Evolutionary conservation across 2,329 filamentous ascomycete species (phyloP).

Genomic region (Xylaria sp.): DNA sequence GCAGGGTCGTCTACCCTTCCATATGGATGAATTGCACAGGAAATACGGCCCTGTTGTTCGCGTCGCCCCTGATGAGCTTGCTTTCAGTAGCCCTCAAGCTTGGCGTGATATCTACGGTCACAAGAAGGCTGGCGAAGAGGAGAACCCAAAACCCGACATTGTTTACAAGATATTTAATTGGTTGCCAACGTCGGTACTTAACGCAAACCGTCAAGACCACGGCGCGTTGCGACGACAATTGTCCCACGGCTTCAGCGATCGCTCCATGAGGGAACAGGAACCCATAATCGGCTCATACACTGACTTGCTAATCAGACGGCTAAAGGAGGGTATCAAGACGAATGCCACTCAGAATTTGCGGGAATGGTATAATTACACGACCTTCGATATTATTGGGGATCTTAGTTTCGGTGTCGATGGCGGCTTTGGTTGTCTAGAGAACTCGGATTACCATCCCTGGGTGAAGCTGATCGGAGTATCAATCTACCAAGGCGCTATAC

Average conservation of each 20-base stretch:
- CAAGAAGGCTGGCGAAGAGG: slow-evolving; percentile 41
- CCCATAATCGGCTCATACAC: slow-evolving; percentile 52
- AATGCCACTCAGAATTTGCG: slow-evolving; percentile 44
- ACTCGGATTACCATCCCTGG: slow-evolving; percentile 50
- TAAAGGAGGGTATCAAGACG: slow-evolving; percentile 34
- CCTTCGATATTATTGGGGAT: slow-evolving; percentile 58
- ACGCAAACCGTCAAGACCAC: slow-evolving; percentile 48
- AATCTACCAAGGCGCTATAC: slow-evolving; percentile 36
- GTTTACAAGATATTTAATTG: slow-evolving; percentile 42
- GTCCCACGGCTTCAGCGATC: slow-evolving; percentile 53
- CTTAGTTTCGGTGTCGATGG: slow-evolving; percentile 55
- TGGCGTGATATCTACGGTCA: slow-evolving; percentile 56
- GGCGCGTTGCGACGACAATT: slow-evolving; percentile 48
- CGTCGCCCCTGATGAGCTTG: slow-evolving; percentile 54
- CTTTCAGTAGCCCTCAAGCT: slow-evolving; percentile 51
- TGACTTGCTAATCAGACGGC: slow-evolving; percentile 47
- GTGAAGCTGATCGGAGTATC: slow-evolving; percentile 43
- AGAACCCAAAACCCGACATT: slow-evolving; percentile 45
- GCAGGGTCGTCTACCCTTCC: slow-evolving; percentile 37
- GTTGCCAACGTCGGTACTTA: slow-evolving; percentile 46
- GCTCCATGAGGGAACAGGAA: slow-evolving; percentile 54
- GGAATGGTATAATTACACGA: slow-evolving; percentile 53
- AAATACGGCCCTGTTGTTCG: slow-evolving; percentile 55
- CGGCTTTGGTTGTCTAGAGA: slow-evolving; percentile 51
- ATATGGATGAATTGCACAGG: slow-evolving; percentile 45